These are phyloP conservation scores for Thinopyrum elongatum DNA, from an alignment of 176 grass and related monocot species.

Conservation along the genomic window DNA sequence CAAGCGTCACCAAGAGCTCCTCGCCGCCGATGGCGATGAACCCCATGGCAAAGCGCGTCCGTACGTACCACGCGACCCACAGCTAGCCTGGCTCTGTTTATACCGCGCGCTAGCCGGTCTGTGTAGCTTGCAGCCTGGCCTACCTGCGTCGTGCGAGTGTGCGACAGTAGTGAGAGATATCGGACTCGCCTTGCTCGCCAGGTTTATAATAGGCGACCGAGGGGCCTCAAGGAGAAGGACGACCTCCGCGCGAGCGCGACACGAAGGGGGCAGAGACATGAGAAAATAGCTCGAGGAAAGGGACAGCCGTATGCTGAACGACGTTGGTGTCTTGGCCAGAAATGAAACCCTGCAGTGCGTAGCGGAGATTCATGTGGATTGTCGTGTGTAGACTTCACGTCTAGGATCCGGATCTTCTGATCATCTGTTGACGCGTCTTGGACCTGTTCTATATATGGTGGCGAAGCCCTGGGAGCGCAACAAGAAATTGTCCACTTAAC, in stretches of 20 bases:
- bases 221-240: neutral
- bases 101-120: neutral
- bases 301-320: neutral
- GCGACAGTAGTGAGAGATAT: neutral
- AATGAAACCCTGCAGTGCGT: neutral
- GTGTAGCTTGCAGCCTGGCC: neutral
- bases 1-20: conserved; percentile 41
- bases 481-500: neutral
- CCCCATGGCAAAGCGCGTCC: neutral
- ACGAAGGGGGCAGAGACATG: neutral
- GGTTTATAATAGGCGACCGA: neutral
- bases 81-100: neutral
- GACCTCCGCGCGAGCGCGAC: neutral
- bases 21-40: conserved; percentile 16
- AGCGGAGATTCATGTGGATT: neutral
- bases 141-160: neutral
- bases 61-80: neutral
- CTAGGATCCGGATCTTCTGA: neutral
- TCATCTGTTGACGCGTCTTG: neutral
- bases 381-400: neutral
- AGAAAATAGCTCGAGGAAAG: neutral
- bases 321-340: neutral
- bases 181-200: neutral
- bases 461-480: neutral
- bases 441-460: neutral